These are phyloP conservation scores for Stagonosporopsis rhizophila DNA, from an alignment of 2,329 filamentous ascomycete genomes.

Conservation along the genomic window DNA sequence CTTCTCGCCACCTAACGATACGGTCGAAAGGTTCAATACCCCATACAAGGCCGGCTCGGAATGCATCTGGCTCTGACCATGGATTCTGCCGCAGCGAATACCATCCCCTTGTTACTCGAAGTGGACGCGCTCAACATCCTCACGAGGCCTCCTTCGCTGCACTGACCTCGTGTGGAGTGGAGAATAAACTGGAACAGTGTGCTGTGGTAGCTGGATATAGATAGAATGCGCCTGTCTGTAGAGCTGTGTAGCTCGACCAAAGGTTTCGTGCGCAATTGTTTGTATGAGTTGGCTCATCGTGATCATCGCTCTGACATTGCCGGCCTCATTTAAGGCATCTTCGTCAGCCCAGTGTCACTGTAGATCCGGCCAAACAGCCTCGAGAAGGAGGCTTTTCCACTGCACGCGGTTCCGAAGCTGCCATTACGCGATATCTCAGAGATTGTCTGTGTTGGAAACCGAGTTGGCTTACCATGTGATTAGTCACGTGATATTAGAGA, in stretches of 20 bases:
- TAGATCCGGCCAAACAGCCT: neutral
- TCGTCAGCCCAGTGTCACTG: neutral
- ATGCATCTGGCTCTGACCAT: constrained; percentile 1
- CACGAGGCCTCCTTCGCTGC: neutral
- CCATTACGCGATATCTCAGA: neutral
- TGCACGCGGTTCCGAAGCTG: neutral
- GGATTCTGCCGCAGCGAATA: neutral
- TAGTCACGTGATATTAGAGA: too few species aligned
- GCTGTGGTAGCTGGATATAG: neutral
- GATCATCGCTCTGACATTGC: neutral
- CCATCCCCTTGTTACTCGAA: neutral
- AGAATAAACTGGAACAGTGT: neutral
- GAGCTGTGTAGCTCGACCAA: neutral
- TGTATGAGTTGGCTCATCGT: neutral
- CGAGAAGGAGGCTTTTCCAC: neutral
- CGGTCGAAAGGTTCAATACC: neutral
- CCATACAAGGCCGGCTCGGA: constrained; percentile 1
- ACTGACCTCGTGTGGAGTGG: neutral
- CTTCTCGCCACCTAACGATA: neutral
- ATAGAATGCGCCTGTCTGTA: neutral
- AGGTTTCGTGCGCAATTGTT: neutral
- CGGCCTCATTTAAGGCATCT: neutral
- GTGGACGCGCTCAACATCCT: neutral
- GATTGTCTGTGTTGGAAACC: too few species aligned
- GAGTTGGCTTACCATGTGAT: too few species aligned